Conservation (phyloP, 31 red algal species). For the Odonthalia washingtoniensis region DNA sequence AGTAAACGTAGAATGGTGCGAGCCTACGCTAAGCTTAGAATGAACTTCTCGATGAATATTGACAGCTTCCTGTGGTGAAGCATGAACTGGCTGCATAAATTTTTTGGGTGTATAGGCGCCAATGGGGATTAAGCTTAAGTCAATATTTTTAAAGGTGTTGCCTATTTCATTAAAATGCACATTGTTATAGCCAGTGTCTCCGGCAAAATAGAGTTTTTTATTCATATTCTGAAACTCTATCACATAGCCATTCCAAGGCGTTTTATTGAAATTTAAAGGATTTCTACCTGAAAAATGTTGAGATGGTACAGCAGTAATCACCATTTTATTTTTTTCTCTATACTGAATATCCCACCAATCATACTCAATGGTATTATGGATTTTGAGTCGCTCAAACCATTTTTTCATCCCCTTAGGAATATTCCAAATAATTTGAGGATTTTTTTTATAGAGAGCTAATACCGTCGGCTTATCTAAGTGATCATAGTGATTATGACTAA, state of each 20-base stretch:
- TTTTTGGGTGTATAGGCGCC: slow-evolving; percentile 42
- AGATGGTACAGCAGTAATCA: slow-evolving; percentile 16
- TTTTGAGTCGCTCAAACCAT: background rate
- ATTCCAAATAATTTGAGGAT: slow-evolving; percentile 6
- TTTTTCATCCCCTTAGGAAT: slow-evolving; percentile 1
- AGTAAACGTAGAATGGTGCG: slow-evolving; percentile 30
- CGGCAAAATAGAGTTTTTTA: slow-evolving; percentile 26
- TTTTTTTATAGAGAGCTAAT: background rate
- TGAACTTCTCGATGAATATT: slow-evolving; percentile 2
- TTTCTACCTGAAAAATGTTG: slow-evolving; percentile 24
- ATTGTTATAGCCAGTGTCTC: slow-evolving; percentile 42
- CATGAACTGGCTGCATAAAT: slow-evolving; percentile 15
- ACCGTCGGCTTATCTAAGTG: slow-evolving; percentile 37
- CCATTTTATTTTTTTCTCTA: slow-evolving; percentile 16
- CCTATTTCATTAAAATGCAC: slow-evolving; percentile 15
- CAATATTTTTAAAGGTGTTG: slow-evolving; percentile 1
- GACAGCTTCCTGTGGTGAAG: slow-evolving; percentile 39
- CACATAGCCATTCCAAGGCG: slow-evolving; percentile 29
- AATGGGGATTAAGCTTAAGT: slow-evolving; percentile 38
- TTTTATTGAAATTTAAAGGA: slow-evolving; percentile 21
- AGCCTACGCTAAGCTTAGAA: slow-evolving; percentile 5
- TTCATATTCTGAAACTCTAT: background rate
- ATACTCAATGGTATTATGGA: background rate
- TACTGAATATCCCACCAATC: no score
- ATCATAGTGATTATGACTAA: slow-evolving; percentile 54